A percentile compares a stretch with the other conserved stretches of the same genome.
These are phyloP conservation scores for Tetrapyrgos nigripes DNA, from an alignment of 1,284 basidiomycete species.

Conservation along the genomic window DNA sequence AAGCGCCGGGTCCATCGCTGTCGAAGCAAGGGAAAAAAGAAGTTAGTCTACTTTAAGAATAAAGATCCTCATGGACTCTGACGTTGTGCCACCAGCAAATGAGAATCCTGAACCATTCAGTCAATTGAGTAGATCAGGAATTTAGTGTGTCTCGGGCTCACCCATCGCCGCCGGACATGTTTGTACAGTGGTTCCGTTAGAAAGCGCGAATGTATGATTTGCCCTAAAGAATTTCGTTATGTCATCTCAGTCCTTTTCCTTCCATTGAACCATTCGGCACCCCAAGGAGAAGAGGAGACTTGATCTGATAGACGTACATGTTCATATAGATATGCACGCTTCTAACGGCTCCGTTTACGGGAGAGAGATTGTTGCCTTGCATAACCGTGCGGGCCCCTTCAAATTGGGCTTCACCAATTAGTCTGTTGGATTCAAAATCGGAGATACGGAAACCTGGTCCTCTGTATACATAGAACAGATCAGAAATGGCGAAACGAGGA, in stretches of 20 bases:
- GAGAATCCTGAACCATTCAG: conserved; percentile 54
- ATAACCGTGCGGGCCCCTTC: conserved; percentile 69
- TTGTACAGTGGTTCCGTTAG: conserved; percentile 69
- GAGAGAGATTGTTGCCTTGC: conserved; percentile 46
- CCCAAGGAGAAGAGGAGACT: too few species aligned
- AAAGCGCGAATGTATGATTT: conserved; percentile 66
- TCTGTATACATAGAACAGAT: conserved; percentile 45
- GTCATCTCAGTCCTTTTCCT: not conserved
- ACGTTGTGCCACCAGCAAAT: conserved; percentile 86
- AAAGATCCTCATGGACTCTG: conserved; percentile 26
- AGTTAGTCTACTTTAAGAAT: conserved; percentile 8
- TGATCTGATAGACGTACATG: conserved; percentile 53
- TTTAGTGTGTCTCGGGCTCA: conserved; percentile 36
- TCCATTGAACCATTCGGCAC: not conserved
- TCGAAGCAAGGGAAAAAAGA: not conserved
- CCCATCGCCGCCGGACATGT: conserved; percentile 86
- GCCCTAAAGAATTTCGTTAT: conserved; percentile 47
- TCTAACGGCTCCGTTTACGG: conserved; percentile 64
- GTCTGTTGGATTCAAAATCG: conserved; percentile 73
- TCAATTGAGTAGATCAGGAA: conserved; percentile 8
- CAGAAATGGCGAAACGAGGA: too few species aligned
- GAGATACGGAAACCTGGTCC: conserved; percentile 77
- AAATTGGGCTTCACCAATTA: conserved; percentile 74
- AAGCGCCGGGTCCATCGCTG: conserved; percentile 82
- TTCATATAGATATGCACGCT: conserved; percentile 72